phyloP scores from a whole-genome alignment of 2,329 filamentous ascomycete species.

The Nigrospora sphaerica region DNA sequence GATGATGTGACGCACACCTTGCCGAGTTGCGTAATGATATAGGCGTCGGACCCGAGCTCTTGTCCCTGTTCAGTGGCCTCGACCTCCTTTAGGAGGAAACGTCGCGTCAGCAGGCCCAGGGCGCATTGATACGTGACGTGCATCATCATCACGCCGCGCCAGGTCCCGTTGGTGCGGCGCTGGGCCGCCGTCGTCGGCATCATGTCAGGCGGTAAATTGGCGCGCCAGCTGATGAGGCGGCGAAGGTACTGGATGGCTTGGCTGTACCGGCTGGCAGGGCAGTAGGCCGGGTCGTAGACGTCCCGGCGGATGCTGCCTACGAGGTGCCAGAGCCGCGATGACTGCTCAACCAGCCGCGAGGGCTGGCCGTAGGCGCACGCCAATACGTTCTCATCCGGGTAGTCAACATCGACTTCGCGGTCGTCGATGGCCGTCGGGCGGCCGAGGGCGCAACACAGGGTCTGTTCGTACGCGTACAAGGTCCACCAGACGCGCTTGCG shows the following conservation, averaged over 20 bases:
- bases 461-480: constrained; percentile 22
- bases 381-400: constrained; percentile 15
- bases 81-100: constrained; percentile 16
- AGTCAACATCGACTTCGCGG: constrained; percentile 18
- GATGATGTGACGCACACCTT: constrained; percentile 12
- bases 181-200: constrained; percentile 3
- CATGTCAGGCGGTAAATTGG: constrained; percentile 10
- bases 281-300: constrained; percentile 14
- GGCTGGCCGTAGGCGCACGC: constrained; percentile 5
- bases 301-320: constrained; percentile 18
- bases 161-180: constrained; percentile 7
- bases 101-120: constrained; percentile 16
- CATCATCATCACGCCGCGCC: constrained; percentile 15
- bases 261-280: constrained; percentile 7
- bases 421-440: constrained; percentile 22
- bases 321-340: constrained; percentile 13
- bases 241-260: constrained; percentile 13
- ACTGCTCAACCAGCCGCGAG: constrained; percentile 11
- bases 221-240: constrained; percentile 9
- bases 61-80: constrained; percentile 5
- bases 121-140: constrained; percentile 19
- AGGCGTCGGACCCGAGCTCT: constrained; percentile 8
- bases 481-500: constrained; percentile 24
- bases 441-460: constrained; percentile 21
- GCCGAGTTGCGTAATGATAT: constrained; percentile 8